These are phyloP conservation scores for Iberis amara DNA, from an alignment of 441 rosid species.

Conservation along the genomic window DNA sequence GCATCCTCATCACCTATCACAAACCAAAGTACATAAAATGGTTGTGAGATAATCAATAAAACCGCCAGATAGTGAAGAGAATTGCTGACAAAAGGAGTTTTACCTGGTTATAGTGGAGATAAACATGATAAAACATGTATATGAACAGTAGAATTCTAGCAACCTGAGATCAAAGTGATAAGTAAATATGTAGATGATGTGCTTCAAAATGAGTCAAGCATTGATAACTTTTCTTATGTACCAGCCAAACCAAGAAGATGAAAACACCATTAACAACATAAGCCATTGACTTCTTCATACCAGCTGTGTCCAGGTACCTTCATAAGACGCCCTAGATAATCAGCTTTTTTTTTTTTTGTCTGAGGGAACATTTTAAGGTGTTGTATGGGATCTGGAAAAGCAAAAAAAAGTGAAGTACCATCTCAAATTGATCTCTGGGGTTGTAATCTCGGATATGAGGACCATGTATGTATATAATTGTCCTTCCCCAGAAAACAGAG, in stretches of 20 bases:
- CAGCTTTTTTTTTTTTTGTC: conserved; percentile 1
- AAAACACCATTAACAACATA: conserved; percentile 57
- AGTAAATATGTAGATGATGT: neutral
- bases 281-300: conserved; percentile 56
- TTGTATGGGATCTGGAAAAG: neutral
- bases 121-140: conserved; percentile 62
- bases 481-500: conserved; percentile 72
- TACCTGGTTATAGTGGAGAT: conserved; percentile 62
- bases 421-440: conserved; percentile 64
- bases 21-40: neutral
- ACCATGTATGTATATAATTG: conserved; percentile 68
- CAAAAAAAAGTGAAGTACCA: conserved; percentile 35
- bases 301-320: conserved; percentile 55
- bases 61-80: neutral
- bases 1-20: conserved; percentile 54
- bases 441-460: conserved; percentile 60
- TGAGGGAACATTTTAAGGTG: conserved; percentile 6
- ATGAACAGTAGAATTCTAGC: conserved; percentile 58
- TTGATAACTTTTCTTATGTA: conserved; percentile 20
- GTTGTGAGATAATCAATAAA: too few species aligned
- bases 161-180: conserved; percentile 37
- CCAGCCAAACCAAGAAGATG: conserved; percentile 69
- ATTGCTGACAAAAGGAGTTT: neutral
- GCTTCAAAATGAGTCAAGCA: neutral
- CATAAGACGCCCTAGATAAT: conserved; percentile 25